phyloP scores from a whole-genome alignment of 139 green algal species.

The Chlamydomonas sp. region DNA sequence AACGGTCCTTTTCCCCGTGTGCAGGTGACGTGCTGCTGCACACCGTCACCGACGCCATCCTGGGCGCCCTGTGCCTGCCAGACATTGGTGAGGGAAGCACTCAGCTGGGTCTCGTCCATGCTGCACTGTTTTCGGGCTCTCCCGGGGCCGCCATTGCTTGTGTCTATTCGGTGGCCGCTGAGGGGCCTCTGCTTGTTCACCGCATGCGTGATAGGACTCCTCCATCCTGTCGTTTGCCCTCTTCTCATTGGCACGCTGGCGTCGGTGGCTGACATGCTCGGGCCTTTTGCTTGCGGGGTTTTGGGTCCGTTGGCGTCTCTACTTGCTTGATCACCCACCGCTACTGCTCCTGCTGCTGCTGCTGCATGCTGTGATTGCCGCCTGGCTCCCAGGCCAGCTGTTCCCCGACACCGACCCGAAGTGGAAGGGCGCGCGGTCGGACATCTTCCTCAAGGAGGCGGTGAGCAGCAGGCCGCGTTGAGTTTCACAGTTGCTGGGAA shows the following conservation, averaged over 20 bases:
- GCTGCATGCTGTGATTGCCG: neutral
- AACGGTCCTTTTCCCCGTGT: constrained; percentile 4
- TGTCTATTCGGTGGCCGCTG: too few relatives aligned
- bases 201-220: too few relatives aligned
- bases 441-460: constrained; percentile 90
- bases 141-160: too few relatives aligned
- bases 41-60: constrained; percentile 94
- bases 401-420: constrained; percentile 99
- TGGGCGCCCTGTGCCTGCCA: constrained; percentile 93
- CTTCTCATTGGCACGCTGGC: too few relatives aligned
- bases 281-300: too few relatives aligned
- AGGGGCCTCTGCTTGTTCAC: too few relatives aligned
- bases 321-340: too few relatives aligned
- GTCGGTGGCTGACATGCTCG: too few relatives aligned
- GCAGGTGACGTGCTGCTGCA: constrained; percentile 96
- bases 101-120: neutral
- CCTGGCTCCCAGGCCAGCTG: constrained; percentile 79
- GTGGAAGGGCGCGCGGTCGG: constrained; percentile 93
- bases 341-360: too few relatives aligned
- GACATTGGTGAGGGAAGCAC: constrained; percentile 92
- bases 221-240: too few relatives aligned
- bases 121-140: too few relatives aligned
- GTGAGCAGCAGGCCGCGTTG: constrained; percentile 30
- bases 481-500: neutral
- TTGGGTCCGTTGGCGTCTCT: too few relatives aligned